A percentile compares a stretch with the other conserved stretches of the same genome.
These are phyloP conservation scores for Plenodomus tracheiphilus DNA, from an alignment of 2,329 filamentous ascomycete genomes.

Conservation along the genomic window DNA sequence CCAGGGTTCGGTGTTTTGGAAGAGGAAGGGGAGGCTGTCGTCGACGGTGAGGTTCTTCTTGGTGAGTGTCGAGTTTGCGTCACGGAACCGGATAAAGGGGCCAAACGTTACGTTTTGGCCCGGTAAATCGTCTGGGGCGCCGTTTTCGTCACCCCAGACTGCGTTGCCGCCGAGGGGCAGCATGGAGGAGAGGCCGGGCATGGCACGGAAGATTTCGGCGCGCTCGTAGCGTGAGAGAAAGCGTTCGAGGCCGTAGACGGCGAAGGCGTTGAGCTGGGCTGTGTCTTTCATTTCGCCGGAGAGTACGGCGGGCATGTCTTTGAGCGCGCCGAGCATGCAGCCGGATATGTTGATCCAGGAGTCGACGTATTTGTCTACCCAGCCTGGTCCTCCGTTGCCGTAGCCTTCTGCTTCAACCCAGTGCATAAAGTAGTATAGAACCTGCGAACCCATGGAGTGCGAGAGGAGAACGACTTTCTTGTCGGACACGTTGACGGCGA, in stretches of 20 bases:
- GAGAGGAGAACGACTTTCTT: conserved; percentile 85
- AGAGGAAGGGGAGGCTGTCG: conserved; percentile 75
- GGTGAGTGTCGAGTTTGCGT: conserved; percentile 55
- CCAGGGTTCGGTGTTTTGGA: conserved; percentile 81
- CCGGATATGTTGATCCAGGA: conserved; percentile 98
- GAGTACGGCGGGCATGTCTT: conserved; percentile 85
- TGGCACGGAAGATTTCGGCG: conserved; percentile 90
- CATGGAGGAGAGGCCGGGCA: conserved; percentile 97
- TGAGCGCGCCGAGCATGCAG: conserved; percentile 94
- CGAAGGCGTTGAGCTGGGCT: conserved; percentile 92
- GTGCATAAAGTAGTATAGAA: conserved; percentile 82
- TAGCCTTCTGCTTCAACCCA: conserved; percentile 78
- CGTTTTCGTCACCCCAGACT: conserved; percentile 88
- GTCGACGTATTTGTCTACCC: conserved; percentile 89
- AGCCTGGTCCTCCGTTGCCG: conserved; percentile 78
- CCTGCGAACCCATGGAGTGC: conserved; percentile 97
- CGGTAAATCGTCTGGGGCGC: conserved; percentile 83
- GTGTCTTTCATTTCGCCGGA: conserved; percentile 99
- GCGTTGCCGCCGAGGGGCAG: conserved; percentile 89
- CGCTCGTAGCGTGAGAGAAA: conserved; percentile 90
- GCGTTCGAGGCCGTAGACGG: conserved; percentile 94
- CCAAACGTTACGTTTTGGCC: conserved; percentile 76
- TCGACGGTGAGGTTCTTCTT: conserved; percentile 76
- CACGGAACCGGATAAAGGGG: conserved; percentile 80
- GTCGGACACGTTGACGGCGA: conserved; percentile 70